Conservation (phyloP, 257 asterid species). For the Nicotiana paniculata region DNA sequence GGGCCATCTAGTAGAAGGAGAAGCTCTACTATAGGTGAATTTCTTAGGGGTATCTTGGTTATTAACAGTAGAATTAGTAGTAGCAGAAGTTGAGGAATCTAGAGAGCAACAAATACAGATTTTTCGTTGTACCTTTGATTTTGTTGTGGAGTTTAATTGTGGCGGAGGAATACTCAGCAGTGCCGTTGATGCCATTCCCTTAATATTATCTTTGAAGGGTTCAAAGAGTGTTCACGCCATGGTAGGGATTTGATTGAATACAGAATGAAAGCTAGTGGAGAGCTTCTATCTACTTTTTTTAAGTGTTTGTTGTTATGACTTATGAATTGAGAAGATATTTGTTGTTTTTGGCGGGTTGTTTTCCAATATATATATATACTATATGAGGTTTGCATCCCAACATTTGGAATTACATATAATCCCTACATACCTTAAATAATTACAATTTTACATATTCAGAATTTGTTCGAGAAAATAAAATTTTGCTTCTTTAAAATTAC, state of each 20-base stretch:
- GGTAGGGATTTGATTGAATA: not conserved
- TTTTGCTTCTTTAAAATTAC: too few relatives aligned
- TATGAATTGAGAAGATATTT: not conserved
- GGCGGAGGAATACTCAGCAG: conserved; percentile 44
- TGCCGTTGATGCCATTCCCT: conserved; percentile 49
- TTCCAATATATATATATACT: too few relatives aligned
- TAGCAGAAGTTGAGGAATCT: conserved; percentile 42
- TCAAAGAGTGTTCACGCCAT: not conserved
- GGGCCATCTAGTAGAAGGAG: conserved; percentile 93
- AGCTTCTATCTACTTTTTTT: not conserved
- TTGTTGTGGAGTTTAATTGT: conserved; percentile 28
- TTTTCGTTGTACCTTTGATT: conserved; percentile 31
- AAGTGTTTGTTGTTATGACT: not conserved
- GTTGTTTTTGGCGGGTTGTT: conserved; percentile 5
- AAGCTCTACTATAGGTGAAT: conserved; percentile 79
- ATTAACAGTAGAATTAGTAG: conserved; percentile 11
- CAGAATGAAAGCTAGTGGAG: not conserved
- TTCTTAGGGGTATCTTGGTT: conserved; percentile 45
- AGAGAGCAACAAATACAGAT: conserved; percentile 27
- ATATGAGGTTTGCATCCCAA: too few relatives aligned
- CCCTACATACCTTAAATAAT: too few relatives aligned
- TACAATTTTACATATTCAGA: too few relatives aligned
- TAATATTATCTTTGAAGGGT: not conserved
- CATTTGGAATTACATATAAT: too few relatives aligned
- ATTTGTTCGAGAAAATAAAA: too few relatives aligned